phyloP scores from a whole-genome alignment of 176 grass and related monocot species.

The Sorghum bicolor region Sorghum_bicolor_NCBIv3 NC_012877.2:52186001-52186500 shows the following conservation, averaged over 20 bases:
- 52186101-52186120: background rate
- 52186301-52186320: background rate
- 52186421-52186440: background rate
- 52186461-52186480: background rate
- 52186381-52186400: background rate
- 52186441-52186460: background rate
- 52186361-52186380: slow-evolving; percentile 15
- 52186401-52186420: background rate
- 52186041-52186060: background rate
- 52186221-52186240: background rate
- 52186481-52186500: background rate
- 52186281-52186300: background rate
- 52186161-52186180: background rate
- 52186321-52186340: background rate
- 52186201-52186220: background rate
- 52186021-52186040: background rate
- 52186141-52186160: background rate
- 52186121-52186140: background rate
- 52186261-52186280: background rate
- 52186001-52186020: background rate
- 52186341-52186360: background rate
- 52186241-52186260: background rate
- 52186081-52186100: background rate
- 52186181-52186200: background rate
- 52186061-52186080: background rate